A percentile compares a stretch with the other conserved stretches of the same genome.
Conservation (phyloP, 352 stramenopile genomes). For the Globisporangium apiculatum region DNA sequence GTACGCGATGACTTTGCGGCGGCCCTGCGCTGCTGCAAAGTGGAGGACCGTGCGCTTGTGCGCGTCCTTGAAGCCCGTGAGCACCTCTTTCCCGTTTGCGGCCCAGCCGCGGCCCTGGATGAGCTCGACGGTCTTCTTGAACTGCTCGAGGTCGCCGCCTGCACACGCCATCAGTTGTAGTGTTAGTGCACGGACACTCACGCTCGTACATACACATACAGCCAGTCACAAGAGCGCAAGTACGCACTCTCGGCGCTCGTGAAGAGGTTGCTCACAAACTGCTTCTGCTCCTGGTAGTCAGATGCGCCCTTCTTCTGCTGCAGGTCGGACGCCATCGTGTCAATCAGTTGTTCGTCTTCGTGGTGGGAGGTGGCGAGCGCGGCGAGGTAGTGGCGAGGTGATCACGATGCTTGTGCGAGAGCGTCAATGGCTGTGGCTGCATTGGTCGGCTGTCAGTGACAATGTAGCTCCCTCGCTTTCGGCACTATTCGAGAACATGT, state of each 20-base stretch:
- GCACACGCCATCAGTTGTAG: slow-evolving; percentile 3
- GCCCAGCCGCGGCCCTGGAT: slow-evolving; percentile 56
- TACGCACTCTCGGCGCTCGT: slow-evolving; percentile 62
- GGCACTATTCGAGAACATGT: too few species aligned
- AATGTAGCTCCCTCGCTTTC: too few species aligned
- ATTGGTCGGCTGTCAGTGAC: too few species aligned
- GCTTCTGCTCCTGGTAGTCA: slow-evolving; percentile 74
- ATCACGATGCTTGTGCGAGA: too few species aligned
- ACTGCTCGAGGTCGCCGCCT: slow-evolving; percentile 68
- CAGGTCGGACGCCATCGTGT: slow-evolving; percentile 27
- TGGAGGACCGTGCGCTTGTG: slow-evolving; percentile 77
- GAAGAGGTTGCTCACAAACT: slow-evolving; percentile 67
- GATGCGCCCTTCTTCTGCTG: slow-evolving; percentile 54
- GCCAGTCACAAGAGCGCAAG: neutral
- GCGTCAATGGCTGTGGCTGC: too few species aligned
- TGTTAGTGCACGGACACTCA: neutral
- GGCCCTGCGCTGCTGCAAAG: slow-evolving; percentile 71
- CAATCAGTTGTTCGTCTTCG: slow-evolving; percentile 4
- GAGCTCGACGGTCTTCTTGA: slow-evolving; percentile 55
- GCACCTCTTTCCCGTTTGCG: slow-evolving; percentile 39
- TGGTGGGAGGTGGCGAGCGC: neutral
- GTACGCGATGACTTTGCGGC: slow-evolving; percentile 65
- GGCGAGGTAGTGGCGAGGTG: too few species aligned
- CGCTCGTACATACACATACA: neutral
- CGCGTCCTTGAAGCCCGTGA: slow-evolving; percentile 75